Percentiles rank a stretch among this genome's conserved stretches.
Conservation (phyloP, 2,329 filamentous ascomycete species). For the Penicillium olsonii region DNA sequence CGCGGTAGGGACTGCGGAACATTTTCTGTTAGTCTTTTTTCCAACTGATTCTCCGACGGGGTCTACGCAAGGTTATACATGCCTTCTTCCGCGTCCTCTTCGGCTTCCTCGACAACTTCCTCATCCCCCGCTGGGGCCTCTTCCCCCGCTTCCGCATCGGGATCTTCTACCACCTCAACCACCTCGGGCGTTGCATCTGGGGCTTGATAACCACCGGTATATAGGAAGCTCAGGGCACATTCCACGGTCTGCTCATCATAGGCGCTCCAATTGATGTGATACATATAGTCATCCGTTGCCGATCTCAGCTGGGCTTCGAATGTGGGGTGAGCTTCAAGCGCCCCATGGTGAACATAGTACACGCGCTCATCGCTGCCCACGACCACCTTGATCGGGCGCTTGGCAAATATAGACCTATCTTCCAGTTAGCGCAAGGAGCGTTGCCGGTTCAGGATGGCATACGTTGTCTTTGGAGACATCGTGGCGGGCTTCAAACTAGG, state of each 20-base stretch:
- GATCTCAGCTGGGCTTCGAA: not conserved
- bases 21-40: not conserved
- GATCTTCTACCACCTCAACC: not conserved
- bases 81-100: not conserved
- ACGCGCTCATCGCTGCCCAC: not conserved
- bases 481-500: not conserved
- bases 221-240: conserved; percentile 5
- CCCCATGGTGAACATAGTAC: conserved; percentile 7
- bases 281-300: not conserved
- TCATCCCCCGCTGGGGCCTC: not conserved
- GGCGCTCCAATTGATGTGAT: not conserved
- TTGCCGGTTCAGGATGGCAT: not conserved
- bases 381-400: not conserved
- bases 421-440: not conserved
- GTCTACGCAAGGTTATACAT: not conserved
- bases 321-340: not conserved
- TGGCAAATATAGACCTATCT: conserved; percentile 2
- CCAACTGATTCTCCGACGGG: not conserved
- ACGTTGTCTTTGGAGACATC: not conserved
- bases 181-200: not conserved
- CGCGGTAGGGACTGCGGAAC: not conserved
- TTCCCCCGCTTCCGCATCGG: not conserved
- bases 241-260: conserved; percentile 6
- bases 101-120: not conserved
- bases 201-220: not conserved